A percentile compares a stretch with the other conserved stretches of the same genome.
Conservation (phyloP, 805 yeast genomes). For the Lipomyces anomalus region DNA sequence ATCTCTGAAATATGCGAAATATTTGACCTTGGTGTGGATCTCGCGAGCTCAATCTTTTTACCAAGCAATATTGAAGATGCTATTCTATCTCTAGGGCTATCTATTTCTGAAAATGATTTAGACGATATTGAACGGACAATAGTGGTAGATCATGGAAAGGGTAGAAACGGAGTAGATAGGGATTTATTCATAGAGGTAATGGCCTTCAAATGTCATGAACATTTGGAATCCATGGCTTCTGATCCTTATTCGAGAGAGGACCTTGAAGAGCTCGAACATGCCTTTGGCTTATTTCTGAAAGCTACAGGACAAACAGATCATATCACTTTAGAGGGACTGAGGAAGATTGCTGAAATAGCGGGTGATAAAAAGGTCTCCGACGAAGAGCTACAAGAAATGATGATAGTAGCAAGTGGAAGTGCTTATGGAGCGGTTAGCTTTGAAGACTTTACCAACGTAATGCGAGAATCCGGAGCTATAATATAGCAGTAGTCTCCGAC, state of each 20-base stretch:
- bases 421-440: conserved; percentile 16
- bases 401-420: conserved; percentile 25
- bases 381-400: conserved; percentile 33
- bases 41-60: conserved; percentile 15
- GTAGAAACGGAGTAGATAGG: conserved; percentile 29
- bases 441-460: conserved; percentile 27
- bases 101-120: conserved; percentile 15
- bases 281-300: conserved; percentile 19
- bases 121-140: conserved; percentile 20
- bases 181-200: conserved; percentile 29
- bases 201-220: conserved; percentile 13
- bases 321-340: conserved; percentile 30
- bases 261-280: conserved; percentile 9
- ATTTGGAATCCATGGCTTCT: background rate
- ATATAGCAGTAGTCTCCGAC: conserved; percentile 1
- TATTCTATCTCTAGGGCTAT: conserved; percentile 28
- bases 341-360: conserved; percentile 25
- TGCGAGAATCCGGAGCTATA: conserved; percentile 25
- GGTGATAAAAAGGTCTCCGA: conserved; percentile 27
- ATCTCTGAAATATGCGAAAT: conserved; percentile 15
- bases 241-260: background rate
- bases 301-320: conserved; percentile 2
- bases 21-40: conserved; percentile 10
- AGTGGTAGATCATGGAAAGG: conserved; percentile 25
- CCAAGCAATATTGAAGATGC: conserved; percentile 27